A percentile compares a stretch with the other conserved stretches of the same genome.
Conservation (phyloP, 2,329 filamentous ascomycete genomes). For the Parastagonospora avenae region DNA sequence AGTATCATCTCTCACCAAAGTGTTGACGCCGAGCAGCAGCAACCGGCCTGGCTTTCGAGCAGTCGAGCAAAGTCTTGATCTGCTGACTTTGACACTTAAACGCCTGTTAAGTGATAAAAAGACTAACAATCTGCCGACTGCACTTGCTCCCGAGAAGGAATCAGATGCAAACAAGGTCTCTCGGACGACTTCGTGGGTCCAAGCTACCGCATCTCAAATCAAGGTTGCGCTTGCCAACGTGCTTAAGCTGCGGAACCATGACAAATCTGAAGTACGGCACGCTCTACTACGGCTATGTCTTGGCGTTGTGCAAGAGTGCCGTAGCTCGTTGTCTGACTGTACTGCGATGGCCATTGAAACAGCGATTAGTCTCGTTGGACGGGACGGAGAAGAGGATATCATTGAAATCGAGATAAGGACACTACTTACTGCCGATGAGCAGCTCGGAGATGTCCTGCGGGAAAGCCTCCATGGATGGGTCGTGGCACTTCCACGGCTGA, state of each 20-base stretch:
- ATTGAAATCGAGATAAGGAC: slow-evolving; percentile 57
- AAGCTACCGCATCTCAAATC: slow-evolving; percentile 78
- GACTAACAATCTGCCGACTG: slow-evolving; percentile 33
- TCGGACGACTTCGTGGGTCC: slow-evolving; percentile 70
- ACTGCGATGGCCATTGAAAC: slow-evolving; percentile 78
- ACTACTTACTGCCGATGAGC: slow-evolving; percentile 66
- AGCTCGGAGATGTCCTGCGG: slow-evolving; percentile 69
- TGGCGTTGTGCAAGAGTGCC: slow-evolving; percentile 77
- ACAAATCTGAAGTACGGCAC: slow-evolving; percentile 69
- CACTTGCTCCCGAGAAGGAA: slow-evolving; percentile 1
- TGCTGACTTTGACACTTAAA: slow-evolving; percentile 57
- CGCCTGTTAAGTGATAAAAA: slow-evolving; percentile 54
- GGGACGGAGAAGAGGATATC: slow-evolving; percentile 54
- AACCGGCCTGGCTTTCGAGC: slow-evolving; percentile 66
- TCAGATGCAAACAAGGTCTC: slow-evolving; percentile 33
- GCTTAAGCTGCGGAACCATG: slow-evolving; percentile 74
- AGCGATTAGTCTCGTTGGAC: slow-evolving; percentile 67
- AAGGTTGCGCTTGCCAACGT: slow-evolving; percentile 81
- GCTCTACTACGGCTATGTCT: slow-evolving; percentile 75
- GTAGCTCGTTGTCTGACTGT: slow-evolving; percentile 71
- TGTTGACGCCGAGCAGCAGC: slow-evolving; percentile 71
- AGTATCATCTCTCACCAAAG: slow-evolving; percentile 78
- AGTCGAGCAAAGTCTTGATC: slow-evolving; percentile 65
- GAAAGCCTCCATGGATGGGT: slow-evolving; percentile 80
- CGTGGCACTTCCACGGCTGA: slow-evolving; percentile 75